Base-by-base conservation (phyloP, 1,284 basidiomycete species). In the Sanghuangporus baumii region DNA sequence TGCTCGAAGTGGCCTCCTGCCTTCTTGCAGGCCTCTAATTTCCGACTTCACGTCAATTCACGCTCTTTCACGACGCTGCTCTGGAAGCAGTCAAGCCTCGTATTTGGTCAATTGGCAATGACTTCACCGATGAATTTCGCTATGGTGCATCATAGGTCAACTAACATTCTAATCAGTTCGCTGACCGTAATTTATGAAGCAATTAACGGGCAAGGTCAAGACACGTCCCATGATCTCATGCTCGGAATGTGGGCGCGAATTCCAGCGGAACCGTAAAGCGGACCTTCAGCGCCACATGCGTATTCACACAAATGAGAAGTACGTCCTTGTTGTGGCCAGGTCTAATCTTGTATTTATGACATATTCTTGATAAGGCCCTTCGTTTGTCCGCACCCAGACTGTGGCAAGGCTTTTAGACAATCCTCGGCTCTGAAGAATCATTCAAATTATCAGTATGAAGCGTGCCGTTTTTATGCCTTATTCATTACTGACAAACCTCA, bases 261-360 rank as follows among this genome's bases (percentile, higher is more conserved):
- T 65, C 46, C 59, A 52, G 20, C 54, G 59, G 9, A 65, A 59
- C 38, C 55, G 63, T 18, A 65, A 65, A 50, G 59, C 63, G 5
- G 63, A 65, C 46, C 48, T 65, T 12, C 55, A 61, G 23, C 59
- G 63, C 38, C 63, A 65, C 48, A 65, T 65, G 60, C 63, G 63
- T 36, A 65, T 65, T 36, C 63, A 65, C 38, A 61, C 63, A n/a
- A 58, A 65, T 43, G 63, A 65, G 40, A 65, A 65, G 63, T 65
- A 38, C n/a, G 59, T 37, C 14, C n/a, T 37, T 26, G 7, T 11
- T n/a, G 16, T n/a, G 1, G 5, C 16, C 20, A 7, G 43, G 43
- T 6, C 20, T n/a, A 16, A n/a, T 14, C 16, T 46, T n/a, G 43
- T 46, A n/a, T 18, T 46, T 18, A 46, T 46, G 8, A 46, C 14